These are phyloP conservation scores for Boletus eberwhitei DNA, from an alignment of 768 basidiomycete species.

Conservation along the genomic window DNA sequence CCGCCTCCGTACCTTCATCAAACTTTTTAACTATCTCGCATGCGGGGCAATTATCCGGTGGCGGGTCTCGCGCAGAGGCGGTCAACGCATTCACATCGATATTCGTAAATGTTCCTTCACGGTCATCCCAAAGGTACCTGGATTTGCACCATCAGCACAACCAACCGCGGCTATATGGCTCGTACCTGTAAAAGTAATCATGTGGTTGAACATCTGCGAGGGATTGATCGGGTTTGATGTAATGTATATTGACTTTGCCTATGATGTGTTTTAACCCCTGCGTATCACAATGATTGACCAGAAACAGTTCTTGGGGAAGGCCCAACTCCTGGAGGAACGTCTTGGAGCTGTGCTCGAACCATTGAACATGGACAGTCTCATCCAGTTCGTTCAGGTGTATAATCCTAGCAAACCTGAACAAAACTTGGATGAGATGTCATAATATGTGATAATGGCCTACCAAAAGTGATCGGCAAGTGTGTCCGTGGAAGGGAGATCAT, in stretches of 20 bases:
- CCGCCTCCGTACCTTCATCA: slow-evolving; percentile 30
- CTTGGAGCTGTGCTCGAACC: slow-evolving; percentile 68
- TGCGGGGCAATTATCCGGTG: slow-evolving; percentile 53
- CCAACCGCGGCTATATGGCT: not conserved
- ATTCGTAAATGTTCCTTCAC: slow-evolving; percentile 44
- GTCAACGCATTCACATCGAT: slow-evolving; percentile 30
- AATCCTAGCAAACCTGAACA: slow-evolving; percentile 65
- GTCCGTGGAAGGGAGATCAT: slow-evolving; percentile 36
- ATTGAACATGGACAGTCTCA: slow-evolving; percentile 59
- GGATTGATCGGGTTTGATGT: slow-evolving; percentile 24
- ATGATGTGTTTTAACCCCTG: slow-evolving; percentile 40
- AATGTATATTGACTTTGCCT: slow-evolving; percentile 47
- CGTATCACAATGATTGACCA: slow-evolving; percentile 51
- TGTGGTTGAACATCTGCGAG: slow-evolving; percentile 28
- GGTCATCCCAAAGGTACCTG: slow-evolving; percentile 52
- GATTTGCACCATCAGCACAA: not conserved
- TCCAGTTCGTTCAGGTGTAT: slow-evolving; percentile 45
- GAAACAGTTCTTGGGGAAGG: slow-evolving; percentile 62
- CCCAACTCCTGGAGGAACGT: slow-evolving; percentile 60
- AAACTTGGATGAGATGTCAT: not conserved
- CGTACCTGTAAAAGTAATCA: slow-evolving; percentile 59
- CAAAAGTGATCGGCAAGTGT: slow-evolving; percentile 62
- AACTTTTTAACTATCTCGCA: slow-evolving; percentile 39
- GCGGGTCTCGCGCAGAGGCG: slow-evolving; percentile 2
- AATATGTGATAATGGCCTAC: slow-evolving; percentile 31